Base-by-base conservation (phyloP, 306 rosid genomes). In the Prunus mume region DNA sequence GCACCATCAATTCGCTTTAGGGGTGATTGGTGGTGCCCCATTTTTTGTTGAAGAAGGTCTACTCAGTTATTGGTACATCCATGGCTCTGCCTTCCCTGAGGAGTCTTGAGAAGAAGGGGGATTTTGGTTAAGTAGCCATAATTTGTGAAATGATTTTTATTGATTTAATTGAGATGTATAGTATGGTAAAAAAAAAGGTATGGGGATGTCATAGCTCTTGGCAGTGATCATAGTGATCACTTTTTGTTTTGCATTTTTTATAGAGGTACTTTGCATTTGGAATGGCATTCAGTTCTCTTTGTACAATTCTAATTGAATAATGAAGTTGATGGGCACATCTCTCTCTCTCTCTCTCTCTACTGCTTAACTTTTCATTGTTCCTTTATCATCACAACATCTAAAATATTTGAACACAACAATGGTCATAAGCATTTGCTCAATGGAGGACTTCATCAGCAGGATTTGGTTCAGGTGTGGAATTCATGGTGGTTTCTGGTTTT, bases 1-100 rank as follows among this genome's bases (percentile, higher is more conserved):
- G 46, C 64, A 20, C 85, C 76, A 46, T 76, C 67, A 72, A 52
- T 85, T 78, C 85, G 78, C 84, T 72, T 67, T 77, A 60, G 32
- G 85, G 66, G 74, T 73, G 73, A 80, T 80, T 58, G 79, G 55
- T 30, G 65, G 63, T 71, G 55, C 24, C 74, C 41, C 71, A 69
- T 50, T 57, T 74, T 74, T 80, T 67, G 47, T 27, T 73, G 61
- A 61, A 49, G 52, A n/a, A 66, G 63, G 60, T 78, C 71, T 73
- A 27, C 58, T 60, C 67, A 6, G 79, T 78, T 24, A 38, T 68
- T 81, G 81, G 85, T 75, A 65, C 32, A 66, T 72, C 73, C 27
- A 52, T 75, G 77, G 78, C 24, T 79, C 64, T 76, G 73, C 76
- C 62, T 79, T 80, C 73, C 77, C 80, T 60, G 20, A 75, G 34